Percentiles rank a stretch among this genome's conserved stretches.
These are phyloP conservation scores for Carex myosuroides DNA, from an alignment of 176 grass and related monocot genomes.

Conservation along the genomic window DNA sequence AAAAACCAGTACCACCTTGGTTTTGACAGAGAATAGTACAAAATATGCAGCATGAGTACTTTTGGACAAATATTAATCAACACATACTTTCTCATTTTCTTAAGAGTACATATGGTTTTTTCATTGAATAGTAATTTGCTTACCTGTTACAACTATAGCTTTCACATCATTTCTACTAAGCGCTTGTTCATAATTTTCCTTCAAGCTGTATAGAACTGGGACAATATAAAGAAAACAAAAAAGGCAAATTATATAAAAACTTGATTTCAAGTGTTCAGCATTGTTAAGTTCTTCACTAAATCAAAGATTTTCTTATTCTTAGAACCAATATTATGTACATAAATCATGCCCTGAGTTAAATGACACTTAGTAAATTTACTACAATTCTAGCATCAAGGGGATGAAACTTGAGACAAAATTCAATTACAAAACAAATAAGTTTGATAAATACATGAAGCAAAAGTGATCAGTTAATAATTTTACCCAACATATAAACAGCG, in stretches of 20 bases:
- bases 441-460: background rate
- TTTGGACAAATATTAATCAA: background rate
- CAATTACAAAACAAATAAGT: background rate
- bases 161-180: slow-evolving; percentile 77
- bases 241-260: background rate
- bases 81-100: background rate
- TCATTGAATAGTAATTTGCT: background rate
- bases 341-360: background rate
- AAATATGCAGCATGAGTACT: background rate
- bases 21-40: background rate
- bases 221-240: slow-evolving; percentile 13
- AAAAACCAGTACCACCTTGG: background rate
- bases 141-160: slow-evolving; percentile 86
- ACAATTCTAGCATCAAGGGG: background rate
- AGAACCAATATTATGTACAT: background rate
- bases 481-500: background rate
- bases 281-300: background rate
- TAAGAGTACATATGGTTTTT: background rate
- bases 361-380: background rate
- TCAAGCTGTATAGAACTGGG: slow-evolving; percentile 66
- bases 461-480: no score
- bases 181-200: slow-evolving; percentile 68
- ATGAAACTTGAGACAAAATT: background rate
- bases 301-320: background rate
- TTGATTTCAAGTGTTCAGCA: background rate